Percentiles rank a stretch among this genome's conserved stretches.
Evolutionary conservation across 768 basidiomycete genomes (phyloP).

Genomic region (Cystofilobasidium bisporidii): DNA sequence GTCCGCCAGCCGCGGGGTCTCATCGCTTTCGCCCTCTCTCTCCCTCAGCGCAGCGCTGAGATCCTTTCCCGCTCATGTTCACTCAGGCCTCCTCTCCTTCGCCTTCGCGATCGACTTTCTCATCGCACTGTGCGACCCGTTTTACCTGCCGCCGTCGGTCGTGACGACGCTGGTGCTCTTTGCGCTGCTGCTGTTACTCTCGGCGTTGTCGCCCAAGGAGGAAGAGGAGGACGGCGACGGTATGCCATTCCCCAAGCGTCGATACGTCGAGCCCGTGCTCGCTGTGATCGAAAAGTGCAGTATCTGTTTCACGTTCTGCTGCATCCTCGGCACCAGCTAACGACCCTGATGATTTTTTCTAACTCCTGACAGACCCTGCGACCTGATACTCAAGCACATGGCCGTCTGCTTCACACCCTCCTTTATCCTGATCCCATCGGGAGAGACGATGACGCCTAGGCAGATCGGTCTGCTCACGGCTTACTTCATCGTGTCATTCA

Average conservation of each 20-base stretch:
- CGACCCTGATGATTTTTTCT: not conserved
- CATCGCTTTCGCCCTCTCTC: too few relatives aligned
- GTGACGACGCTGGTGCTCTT: not conserved
- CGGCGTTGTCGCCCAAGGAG: not conserved
- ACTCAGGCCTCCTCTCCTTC: not conserved
- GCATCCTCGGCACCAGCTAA: not conserved
- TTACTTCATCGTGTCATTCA: slow-evolving; percentile 16
- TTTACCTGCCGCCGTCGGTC: not conserved
- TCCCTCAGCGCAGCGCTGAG: not conserved
- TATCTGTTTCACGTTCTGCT: not conserved
- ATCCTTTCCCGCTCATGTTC: not conserved
- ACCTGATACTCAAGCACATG: slow-evolving; percentile 27
- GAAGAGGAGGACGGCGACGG: not conserved
- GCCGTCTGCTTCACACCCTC: slow-evolving; percentile 19
- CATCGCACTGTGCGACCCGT: not conserved
- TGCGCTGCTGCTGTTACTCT: not conserved
- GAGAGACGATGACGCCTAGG: not conserved
- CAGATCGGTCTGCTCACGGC: slow-evolving; percentile 13
- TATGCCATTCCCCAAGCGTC: not conserved
- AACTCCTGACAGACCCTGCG: not conserved
- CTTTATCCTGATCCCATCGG: slow-evolving; percentile 20
- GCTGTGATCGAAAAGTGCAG: slow-evolving; percentile 12
- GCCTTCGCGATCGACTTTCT: not conserved
- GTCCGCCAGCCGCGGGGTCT: too few relatives aligned
- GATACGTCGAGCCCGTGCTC: slow-evolving; percentile 11